phyloP scores from a whole-genome alignment of 2,329 filamentous ascomycete genomes.

The Pezicula carpinea region DNA sequence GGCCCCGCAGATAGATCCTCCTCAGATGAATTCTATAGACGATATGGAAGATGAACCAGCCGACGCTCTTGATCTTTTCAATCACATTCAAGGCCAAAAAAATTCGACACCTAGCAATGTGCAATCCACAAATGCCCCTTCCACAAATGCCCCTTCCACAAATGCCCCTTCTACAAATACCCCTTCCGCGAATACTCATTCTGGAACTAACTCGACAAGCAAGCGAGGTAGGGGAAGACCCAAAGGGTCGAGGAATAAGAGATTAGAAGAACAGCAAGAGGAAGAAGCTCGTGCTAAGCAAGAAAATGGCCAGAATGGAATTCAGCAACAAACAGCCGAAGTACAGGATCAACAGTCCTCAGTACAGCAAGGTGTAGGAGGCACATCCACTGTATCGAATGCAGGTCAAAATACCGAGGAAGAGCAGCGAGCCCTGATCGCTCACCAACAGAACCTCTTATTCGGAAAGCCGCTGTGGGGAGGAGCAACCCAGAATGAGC shows the following conservation, averaged over 20 bases:
- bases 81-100: not conserved
- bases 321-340: constrained; percentile 9
- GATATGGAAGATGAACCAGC: not conserved
- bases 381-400: not conserved
- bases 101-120: not conserved
- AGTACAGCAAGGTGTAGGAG: too few relatives aligned
- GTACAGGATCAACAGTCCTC: constrained; percentile 10
- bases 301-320: constrained; percentile 8
- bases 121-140: not conserved
- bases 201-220: constrained; percentile 7
- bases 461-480: constrained; percentile 18
- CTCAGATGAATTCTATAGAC: not conserved
- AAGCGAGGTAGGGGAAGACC: constrained; percentile 37
- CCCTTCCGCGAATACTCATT: not conserved
- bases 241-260: constrained; percentile 48
- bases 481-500: constrained; percentile 11
- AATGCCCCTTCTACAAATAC: constrained; percentile 1
- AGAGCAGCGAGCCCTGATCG: not conserved
- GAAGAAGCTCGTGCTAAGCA: constrained; percentile 4
- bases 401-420: not conserved
- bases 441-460: not conserved
- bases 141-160: constrained; percentile 1
- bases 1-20: not conserved
- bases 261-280: constrained; percentile 14
- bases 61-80: not conserved